Base-by-base conservation (phyloP, 2,329 filamentous ascomycete species). In the Fusarium longipes region DNA sequence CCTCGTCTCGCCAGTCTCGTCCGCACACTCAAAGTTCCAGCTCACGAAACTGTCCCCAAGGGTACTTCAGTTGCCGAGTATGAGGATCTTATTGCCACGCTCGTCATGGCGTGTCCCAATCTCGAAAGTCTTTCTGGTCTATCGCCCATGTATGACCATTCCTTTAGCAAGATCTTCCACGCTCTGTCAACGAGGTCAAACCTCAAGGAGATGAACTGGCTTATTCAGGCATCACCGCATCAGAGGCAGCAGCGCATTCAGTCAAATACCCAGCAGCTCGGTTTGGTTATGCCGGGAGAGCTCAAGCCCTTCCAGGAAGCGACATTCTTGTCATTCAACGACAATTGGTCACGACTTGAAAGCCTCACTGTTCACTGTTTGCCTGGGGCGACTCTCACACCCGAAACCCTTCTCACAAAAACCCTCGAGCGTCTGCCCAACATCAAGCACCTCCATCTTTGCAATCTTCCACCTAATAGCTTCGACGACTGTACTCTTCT, bases 41-140 rank as follows among this genome's bases (percentile, higher is more conserved):
- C 67, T 3, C 86, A 85, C 1, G 80, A 83, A 8, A 65, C 81
- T 12, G 80, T 81, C 1, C 76, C 78, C 27, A 75, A 73, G 25
- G 68, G 70, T 14, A 72, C 63, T 63, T 66, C 20, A 76, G 77
- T 77, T 18, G 82, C 83, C 33, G 80, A 83, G 43, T 89, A 90
- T 70, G 81, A 87, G 60, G 82, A 88, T 66, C 74, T 87, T 5
- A 80, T 89, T 3, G 87, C 87, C 0, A 84, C 87, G 7, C 76
- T 90, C 24, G 80, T 90, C 57, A 88, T 89, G 87, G 84, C 86
- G 0, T 90, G 87, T 57, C 88, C 88, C 4, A 89, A 90, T 65
- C 78, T 91, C 12, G 87, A 90, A 76, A 80, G 82, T 48, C 77
- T 90, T 8, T 77, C 82, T 12, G 87, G 87, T 1, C 84, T 85